phyloP scores from a whole-genome alignment of 108 stramenopile genomes.

The Cylindrotheca fusiformis region DNA sequence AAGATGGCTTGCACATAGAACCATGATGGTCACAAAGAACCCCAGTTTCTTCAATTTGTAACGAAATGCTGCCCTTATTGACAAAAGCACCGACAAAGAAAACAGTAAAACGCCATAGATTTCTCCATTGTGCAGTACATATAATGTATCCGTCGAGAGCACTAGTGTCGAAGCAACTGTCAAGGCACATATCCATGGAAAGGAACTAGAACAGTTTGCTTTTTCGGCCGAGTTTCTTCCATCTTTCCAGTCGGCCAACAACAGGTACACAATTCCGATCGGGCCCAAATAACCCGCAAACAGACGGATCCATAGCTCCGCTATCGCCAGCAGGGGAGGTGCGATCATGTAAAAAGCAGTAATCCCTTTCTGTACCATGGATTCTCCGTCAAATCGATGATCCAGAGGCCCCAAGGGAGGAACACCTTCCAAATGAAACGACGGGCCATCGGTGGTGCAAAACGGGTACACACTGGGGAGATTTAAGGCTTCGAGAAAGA shows the following conservation, averaged over 20 bases:
- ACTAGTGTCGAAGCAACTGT: conserved; percentile 60
- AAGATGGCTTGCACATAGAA: conserved; percentile 15
- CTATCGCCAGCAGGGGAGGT: conserved; percentile 63
- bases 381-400: background rate
- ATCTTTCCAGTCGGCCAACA: conserved; percentile 1
- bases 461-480: conserved; percentile 38
- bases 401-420: conserved; percentile 44
- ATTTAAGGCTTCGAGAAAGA: conserved; percentile 16
- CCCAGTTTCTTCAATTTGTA: conserved; percentile 7
- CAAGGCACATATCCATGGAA: conserved; percentile 13
- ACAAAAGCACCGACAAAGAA: conserved; percentile 28
- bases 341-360: conserved; percentile 25
- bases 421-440: conserved; percentile 14
- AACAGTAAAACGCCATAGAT: conserved; percentile 43
- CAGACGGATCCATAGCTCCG: conserved; percentile 74
- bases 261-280: conserved; percentile 29
- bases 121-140: conserved; percentile 63
- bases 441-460: conserved; percentile 8
- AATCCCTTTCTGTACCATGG: conserved; percentile 14
- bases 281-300: conserved; percentile 51
- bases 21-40: conserved; percentile 1
- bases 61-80: conserved; percentile 1
- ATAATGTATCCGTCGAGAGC: conserved; percentile 68
- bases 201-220: background rate
- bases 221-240: background rate